Percentiles rank a stretch among this genome's conserved stretches.
phyloP scores from a whole-genome alignment of 1,284 basidiomycete species.

The Ustilago sp. region DNA sequence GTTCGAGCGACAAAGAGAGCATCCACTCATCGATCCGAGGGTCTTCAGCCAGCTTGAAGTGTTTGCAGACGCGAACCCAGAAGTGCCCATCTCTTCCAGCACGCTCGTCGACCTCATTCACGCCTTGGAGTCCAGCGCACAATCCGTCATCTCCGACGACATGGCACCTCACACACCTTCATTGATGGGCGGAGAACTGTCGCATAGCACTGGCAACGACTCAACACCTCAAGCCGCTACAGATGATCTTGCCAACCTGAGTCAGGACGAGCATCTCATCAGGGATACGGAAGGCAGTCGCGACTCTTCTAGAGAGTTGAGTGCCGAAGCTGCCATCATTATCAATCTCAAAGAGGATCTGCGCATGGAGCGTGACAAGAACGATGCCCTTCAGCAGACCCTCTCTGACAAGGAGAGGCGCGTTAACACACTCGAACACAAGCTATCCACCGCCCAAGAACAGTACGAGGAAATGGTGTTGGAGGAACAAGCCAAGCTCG shows the following conservation, averaged over 20 bases:
- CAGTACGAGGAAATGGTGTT: constrained; percentile 47
- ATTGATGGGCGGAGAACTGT: constrained; percentile 26
- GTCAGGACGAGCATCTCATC: constrained; percentile 37
- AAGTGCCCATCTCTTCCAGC: constrained; percentile 45
- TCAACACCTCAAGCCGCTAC: constrained; percentile 30
- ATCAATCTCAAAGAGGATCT: constrained; percentile 47
- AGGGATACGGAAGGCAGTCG: constrained; percentile 34
- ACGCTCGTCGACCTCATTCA: constrained; percentile 49
- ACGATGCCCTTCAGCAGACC: constrained; percentile 40
- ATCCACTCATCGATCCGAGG: constrained; percentile 41
- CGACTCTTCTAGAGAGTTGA: constrained; percentile 36
- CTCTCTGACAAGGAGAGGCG: constrained; percentile 48
- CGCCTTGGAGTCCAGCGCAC: constrained; percentile 40
- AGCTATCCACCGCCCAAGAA: constrained; percentile 47
- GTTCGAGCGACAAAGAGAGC: constrained; percentile 39
- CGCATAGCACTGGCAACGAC: constrained; percentile 39
- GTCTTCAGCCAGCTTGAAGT: constrained; percentile 39
- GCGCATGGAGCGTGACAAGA: constrained; percentile 47
- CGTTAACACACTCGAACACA: constrained; percentile 42
- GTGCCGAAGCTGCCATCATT: constrained; percentile 35
- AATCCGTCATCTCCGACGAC: constrained; percentile 30
- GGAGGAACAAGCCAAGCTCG: constrained; percentile 42
- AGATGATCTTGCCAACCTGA: constrained; percentile 30
- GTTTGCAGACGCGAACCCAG: constrained; percentile 39
- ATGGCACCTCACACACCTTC: constrained; percentile 19